Percentiles rank a stretch among this genome's conserved stretches.
phyloP scores from a whole-genome alignment of 257 asterid species.

The Nicotiana otophora region DNA sequence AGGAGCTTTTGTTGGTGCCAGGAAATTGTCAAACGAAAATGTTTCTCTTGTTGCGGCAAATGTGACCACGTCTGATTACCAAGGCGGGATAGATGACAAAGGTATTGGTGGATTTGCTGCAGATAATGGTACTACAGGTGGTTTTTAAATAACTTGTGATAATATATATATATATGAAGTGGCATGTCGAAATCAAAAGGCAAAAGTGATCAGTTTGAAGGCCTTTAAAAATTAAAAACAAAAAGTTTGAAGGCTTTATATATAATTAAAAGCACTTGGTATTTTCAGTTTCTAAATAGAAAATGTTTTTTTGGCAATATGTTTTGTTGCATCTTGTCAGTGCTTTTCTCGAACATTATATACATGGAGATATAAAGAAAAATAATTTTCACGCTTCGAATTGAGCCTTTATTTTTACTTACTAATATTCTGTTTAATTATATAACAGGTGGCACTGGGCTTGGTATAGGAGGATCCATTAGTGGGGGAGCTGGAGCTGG shows the following conservation, averaged over 20 bases:
- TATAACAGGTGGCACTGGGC: background rate
- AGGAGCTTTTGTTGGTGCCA: background rate
- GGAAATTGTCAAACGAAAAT: background rate
- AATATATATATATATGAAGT: too few relatives aligned
- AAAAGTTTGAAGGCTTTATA: background rate
- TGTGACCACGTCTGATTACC: background rate
- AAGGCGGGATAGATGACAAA: background rate
- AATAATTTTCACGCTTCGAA: too few relatives aligned
- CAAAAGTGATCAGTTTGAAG: too few relatives aligned
- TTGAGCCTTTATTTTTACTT: background rate
- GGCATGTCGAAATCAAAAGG: too few relatives aligned
- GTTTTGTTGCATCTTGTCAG: too few relatives aligned
- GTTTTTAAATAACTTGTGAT: background rate
- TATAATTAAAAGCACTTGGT: background rate
- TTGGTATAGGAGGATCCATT: slow-evolving; percentile 25
- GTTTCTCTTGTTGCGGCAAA: background rate
- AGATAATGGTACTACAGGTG: background rate
- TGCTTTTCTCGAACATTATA: too few relatives aligned
- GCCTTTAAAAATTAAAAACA: background rate
- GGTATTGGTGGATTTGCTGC: slow-evolving; percentile 2
- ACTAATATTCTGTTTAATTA: background rate
- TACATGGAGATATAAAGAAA: too few relatives aligned
- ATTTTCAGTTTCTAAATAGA: background rate
- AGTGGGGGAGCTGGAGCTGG: slow-evolving; percentile 25
- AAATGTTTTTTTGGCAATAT: background rate